These are phyloP conservation scores for Phytopythium mirpurense DNA, from an alignment of 352 stramenopile species.

Conservation along the genomic window DNA sequence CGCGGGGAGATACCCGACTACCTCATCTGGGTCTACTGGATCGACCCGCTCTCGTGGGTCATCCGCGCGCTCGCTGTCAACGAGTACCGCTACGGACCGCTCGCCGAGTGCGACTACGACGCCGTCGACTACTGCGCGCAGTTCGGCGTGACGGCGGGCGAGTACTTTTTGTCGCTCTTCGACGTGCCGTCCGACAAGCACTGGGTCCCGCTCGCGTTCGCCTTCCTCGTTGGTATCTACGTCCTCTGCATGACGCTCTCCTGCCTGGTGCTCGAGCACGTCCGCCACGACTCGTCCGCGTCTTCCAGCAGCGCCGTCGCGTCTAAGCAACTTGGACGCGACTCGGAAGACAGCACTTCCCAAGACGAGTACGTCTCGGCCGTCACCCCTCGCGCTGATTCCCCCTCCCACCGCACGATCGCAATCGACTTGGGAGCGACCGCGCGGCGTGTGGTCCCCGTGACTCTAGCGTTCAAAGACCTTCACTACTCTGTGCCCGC, in stretches of 20 bases:
- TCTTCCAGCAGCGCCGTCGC: neutral
- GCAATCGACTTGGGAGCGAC: neutral
- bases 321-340: neutral
- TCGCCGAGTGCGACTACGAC: constrained; percentile 21
- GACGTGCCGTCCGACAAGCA: constrained; percentile 20
- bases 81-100: constrained; percentile 24
- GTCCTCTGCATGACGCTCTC: constrained; percentile 19
- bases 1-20: constrained; percentile 24
- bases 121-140: constrained; percentile 19
- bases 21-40: constrained; percentile 56
- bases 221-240: constrained; percentile 15
- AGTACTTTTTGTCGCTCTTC: constrained; percentile 24
- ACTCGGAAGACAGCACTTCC: neutral
- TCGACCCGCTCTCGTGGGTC: constrained; percentile 44
- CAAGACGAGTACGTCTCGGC: neutral
- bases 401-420: neutral
- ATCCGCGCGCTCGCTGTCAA: constrained; percentile 26
- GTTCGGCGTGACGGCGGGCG: constrained; percentile 22
- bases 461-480: constrained; percentile 1
- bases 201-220: constrained; percentile 20
- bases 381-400: neutral
- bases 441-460: neutral
- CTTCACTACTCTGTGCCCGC: constrained; percentile 3
- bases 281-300: constrained; percentile 14
- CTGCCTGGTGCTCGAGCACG: constrained; percentile 19